Conservation (phyloP, 2,329 filamentous ascomycete species). For the Purpureocillium lavendulum region DNA sequence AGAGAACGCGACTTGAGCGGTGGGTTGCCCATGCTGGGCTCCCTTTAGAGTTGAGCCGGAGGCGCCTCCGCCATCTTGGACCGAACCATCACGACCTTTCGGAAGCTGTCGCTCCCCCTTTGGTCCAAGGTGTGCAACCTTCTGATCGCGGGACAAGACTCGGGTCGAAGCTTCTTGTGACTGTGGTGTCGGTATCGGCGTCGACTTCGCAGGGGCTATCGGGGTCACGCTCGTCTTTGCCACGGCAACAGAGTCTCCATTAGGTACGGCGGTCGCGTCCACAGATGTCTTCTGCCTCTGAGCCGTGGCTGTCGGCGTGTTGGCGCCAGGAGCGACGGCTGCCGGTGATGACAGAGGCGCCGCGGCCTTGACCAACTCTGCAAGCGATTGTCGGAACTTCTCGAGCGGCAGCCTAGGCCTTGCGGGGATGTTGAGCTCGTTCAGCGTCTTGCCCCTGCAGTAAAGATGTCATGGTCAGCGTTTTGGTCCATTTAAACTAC, state of each 20-base stretch:
- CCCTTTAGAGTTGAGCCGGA: too few relatives aligned
- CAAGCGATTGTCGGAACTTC: conserved; percentile 28
- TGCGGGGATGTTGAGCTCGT: conserved; percentile 44
- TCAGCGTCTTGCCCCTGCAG: conserved; percentile 32
- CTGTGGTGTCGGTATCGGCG: background rate
- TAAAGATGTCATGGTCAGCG: conserved; percentile 12
- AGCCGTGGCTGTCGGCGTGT: background rate
- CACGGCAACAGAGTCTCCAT: conserved; percentile 6
- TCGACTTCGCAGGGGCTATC: conserved; percentile 7
- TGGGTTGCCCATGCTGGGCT: too few relatives aligned
- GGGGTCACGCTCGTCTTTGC: conserved; percentile 8
- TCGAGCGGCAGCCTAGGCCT: conserved; percentile 37
- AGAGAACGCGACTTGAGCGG: conserved; percentile 22
- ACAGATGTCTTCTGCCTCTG: conserved; percentile 9
- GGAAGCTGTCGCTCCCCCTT: too few relatives aligned
- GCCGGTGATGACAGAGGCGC: conserved; percentile 7
- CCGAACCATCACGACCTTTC: too few relatives aligned
- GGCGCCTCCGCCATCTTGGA: too few relatives aligned
- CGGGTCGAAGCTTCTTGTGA: background rate
- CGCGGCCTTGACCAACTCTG: conserved; percentile 16
- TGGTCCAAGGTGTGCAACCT: too few relatives aligned
- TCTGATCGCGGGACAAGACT: too few relatives aligned
- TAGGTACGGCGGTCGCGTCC: conserved; percentile 5
- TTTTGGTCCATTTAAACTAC: conserved; percentile 14
- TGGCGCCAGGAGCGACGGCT: conserved; percentile 4